Evolutionary conservation across 2,329 filamentous ascomycete species (phyloP).

Genomic region (Parascedosporium putredinis): DNA sequence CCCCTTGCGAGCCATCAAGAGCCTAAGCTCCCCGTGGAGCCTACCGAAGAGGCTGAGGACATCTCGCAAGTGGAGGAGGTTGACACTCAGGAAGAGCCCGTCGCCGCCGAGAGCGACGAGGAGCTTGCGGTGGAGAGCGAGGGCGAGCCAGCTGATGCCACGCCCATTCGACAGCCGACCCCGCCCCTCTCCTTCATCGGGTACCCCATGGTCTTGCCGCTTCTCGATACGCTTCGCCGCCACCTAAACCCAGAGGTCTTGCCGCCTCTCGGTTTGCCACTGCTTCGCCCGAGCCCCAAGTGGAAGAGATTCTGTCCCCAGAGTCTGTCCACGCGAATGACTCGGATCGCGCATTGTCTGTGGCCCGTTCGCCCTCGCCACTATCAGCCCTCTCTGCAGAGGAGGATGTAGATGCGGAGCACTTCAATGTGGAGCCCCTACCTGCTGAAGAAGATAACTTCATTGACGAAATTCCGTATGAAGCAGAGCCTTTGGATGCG

Average conservation of each 20-base stretch:
- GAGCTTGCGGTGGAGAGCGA: constrained; percentile 10
- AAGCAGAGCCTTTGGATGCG: constrained; percentile 13
- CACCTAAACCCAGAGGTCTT: constrained; percentile 26
- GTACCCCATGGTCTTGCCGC: constrained; percentile 8
- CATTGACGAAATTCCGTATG: constrained; percentile 9
- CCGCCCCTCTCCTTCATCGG: constrained; percentile 14
- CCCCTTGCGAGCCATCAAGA: not conserved
- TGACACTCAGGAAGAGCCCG: not conserved
- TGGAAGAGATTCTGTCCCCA: constrained; percentile 2
- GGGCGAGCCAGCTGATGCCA: constrained; percentile 9
- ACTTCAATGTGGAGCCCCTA: constrained; percentile 4
- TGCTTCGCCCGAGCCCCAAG: constrained; percentile 13
- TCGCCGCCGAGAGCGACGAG: constrained; percentile 1
- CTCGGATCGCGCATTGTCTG: constrained; percentile 10
- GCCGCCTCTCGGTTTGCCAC: constrained; percentile 39
- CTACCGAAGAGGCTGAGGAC: not conserved
- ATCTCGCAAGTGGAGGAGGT: not conserved
- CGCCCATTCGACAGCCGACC: not conserved
- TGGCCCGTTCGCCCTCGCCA: not conserved
- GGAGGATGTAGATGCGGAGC: not conserved
- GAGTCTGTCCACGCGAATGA: constrained; percentile 6
- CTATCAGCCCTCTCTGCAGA: not conserved
- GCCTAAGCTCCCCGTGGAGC: not conserved
- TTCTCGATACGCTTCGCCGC: constrained; percentile 13
- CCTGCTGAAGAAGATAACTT: not conserved